Evolutionary conservation across 75 land plant species (phyloP).

Genomic region (Cunninghamia lanceolata): DNA sequence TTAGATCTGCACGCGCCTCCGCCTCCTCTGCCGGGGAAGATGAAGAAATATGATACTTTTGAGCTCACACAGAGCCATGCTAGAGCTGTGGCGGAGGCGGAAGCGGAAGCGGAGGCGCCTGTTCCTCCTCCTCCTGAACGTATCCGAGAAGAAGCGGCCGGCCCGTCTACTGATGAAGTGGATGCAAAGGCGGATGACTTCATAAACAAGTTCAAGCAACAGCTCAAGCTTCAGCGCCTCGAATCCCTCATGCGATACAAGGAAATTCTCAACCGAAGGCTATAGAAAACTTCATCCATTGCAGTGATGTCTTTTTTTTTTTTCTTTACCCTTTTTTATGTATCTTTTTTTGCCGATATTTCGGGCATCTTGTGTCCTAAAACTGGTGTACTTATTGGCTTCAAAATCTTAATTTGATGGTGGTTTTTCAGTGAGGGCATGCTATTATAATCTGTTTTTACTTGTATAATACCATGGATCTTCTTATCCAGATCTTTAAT

Average conservation of each 20-base stretch:
- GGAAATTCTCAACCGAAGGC: conserved; percentile 31
- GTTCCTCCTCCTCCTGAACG: not conserved
- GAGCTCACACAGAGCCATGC: not conserved
- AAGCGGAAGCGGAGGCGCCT: not conserved
- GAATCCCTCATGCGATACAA: conserved; percentile 55
- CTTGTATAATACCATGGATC: not conserved
- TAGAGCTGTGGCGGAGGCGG: not conserved
- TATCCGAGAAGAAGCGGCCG: conserved; percentile 5
- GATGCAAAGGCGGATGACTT: conserved; percentile 74
- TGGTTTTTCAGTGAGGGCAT: not conserved
- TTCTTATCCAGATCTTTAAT: not conserved
- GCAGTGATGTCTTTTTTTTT: not conserved
- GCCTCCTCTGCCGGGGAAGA: not conserved
- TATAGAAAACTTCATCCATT: not conserved
- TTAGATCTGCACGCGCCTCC: not conserved
- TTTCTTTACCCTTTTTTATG: not conserved
- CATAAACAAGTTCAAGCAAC: conserved; percentile 67
- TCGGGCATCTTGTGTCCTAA: not conserved
- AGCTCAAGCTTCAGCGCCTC: conserved; percentile 64
- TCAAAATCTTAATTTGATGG: not conserved
- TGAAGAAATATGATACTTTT: conserved; percentile 17
- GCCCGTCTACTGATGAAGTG: conserved; percentile 21
- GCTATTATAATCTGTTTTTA: not conserved
- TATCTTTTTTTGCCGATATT: not conserved
- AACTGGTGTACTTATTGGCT: not conserved